A percentile compares a stretch with the other conserved stretches of the same genome.
Evolutionary conservation across 176 grass and related monocot species (phyloP).

Genomic region (Tillandsia leiboldiana): DNA sequence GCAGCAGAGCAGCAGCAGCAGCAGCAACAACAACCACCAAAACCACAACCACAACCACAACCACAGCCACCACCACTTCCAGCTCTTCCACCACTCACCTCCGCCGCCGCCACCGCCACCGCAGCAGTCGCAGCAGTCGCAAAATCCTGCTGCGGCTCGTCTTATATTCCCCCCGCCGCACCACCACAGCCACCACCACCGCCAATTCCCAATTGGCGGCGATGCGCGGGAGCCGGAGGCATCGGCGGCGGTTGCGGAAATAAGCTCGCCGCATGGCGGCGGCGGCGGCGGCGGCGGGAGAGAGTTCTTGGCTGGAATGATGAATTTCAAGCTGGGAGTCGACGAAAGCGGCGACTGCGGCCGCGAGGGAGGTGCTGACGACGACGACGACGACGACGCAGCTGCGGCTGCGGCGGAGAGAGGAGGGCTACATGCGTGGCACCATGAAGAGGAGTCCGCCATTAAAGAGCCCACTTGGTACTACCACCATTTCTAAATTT

Average conservation of each 20-base stretch:
- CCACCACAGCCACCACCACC: conserved; percentile 23
- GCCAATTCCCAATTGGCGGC: neutral
- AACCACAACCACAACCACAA: too few relatives aligned
- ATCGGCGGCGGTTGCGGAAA: too few relatives aligned
- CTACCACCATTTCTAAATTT: neutral
- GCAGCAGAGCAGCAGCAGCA: conserved; percentile 33
- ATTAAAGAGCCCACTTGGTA: conserved; percentile 95
- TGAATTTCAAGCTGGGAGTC: conserved; percentile 75
- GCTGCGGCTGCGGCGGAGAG: conserved; percentile 28
- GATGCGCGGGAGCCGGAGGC: too few relatives aligned
- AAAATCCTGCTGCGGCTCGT: neutral
- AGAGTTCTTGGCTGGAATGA: conserved; percentile 54
- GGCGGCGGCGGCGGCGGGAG: conserved; percentile 17
- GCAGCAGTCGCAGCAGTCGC: conserved; percentile 15
- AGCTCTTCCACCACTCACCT: conserved; percentile 41
- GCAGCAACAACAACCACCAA: conserved; percentile 23
- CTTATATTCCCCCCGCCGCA: conserved; percentile 14
- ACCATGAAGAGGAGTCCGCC: conserved; percentile 64
- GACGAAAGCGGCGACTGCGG: conserved; percentile 41
- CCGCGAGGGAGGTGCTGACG: conserved; percentile 16
- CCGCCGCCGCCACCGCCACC: conserved; percentile 23
- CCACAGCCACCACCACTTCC: conserved; percentile 35
- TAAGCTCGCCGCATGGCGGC: conserved; percentile 26
- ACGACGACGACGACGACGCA: conserved; percentile 49
- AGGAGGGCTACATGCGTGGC: conserved; percentile 13